Evolutionary conservation across 495 filamentous ascomycete genomes (phyloP).

Genomic region (Penicillium roqueforti): DNA sequence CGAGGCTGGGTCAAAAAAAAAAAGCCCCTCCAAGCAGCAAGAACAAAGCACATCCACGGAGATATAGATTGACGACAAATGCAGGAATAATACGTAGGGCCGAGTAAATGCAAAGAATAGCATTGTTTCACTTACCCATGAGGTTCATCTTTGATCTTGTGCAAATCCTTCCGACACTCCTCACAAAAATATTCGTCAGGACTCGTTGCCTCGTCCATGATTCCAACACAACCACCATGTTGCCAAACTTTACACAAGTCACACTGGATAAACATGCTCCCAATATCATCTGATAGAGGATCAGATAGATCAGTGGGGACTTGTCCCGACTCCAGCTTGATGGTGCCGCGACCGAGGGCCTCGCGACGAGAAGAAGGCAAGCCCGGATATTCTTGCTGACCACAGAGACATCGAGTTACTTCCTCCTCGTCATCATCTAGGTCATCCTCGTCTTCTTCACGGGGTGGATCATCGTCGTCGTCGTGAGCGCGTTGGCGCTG

Average conservation of each 20-base stretch:
- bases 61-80: conserved; percentile 16
- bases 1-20: neutral
- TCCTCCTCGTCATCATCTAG: conserved; percentile 81
- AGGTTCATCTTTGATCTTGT: conserved; percentile 70
- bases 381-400: conserved; percentile 90
- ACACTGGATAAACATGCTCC: conserved; percentile 97
- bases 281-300: conserved; percentile 70
- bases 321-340: conserved; percentile 56
- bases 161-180: conserved; percentile 84
- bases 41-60: conserved; percentile 2
- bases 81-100: conserved; percentile 5
- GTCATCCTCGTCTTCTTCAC: conserved; percentile 58
- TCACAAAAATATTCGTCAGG: conserved; percentile 99
- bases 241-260: conserved; percentile 98
- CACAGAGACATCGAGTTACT: conserved; percentile 91
- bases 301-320: conserved; percentile 37
- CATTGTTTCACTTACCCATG: conserved; percentile 72
- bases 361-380: conserved; percentile 65
- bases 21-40: conserved; percentile 7
- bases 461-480: conserved; percentile 52
- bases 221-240: conserved; percentile 95
- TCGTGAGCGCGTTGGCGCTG: conserved; percentile 66
- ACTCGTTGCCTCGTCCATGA: conserved; percentile 85
- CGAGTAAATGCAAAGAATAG: conserved; percentile 4
- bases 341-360: conserved; percentile 47